Evolutionary conservation across 148 eudicot genomes (phyloP), one percentile per base, ranked within the genome.

Genomic region (Chenopodium formosanum): DNA sequence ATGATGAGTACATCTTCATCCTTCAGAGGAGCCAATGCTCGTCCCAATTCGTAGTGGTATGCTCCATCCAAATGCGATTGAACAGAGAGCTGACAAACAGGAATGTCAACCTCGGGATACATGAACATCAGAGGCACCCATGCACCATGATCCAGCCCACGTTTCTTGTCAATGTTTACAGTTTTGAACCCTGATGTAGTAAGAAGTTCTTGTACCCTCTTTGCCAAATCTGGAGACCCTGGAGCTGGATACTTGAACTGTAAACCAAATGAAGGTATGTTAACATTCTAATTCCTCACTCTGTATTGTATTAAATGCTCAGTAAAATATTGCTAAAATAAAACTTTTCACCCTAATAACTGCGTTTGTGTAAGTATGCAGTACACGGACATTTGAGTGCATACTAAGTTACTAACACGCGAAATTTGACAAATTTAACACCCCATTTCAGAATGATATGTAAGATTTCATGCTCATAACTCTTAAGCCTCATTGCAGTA

Each of bases 71-170:
- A 75, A 20, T 87, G 44, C 7, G 89, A 67, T 77, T 92, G 98
- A 64, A 94, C 82, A 16, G 97, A 92, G 23, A 94, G 90, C 83
- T 91, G 95, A 79, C 98, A 94, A 31, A 94, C 94, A 0, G 98
- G 98, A 73, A 92, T 90, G 78, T 94, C 93, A 32, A 92, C 92
- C 32, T 94, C 94, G 2, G 98, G 98, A 76, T 91, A 94, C 97
- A 92, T 92, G n/a, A 92, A 93, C 98, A 92, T 92, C 69, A 94
- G 92, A 7, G 97, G 97, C n/a, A 94, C 92, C 97, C 98, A 92
- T 20, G 97, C 94, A 3, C 98, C 97, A 44, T 92, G 97, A 85
- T 94, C 97, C 40, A 94, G 89, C 62, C 98, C 98, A 8, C 97
- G 94, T 71, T 87, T 88, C 83, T 89, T 89, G 76, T 94, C 97